Conservation (phyloP, 2,329 filamentous ascomycete genomes). For the Ophidiomyces ophidiicola region DNA sequence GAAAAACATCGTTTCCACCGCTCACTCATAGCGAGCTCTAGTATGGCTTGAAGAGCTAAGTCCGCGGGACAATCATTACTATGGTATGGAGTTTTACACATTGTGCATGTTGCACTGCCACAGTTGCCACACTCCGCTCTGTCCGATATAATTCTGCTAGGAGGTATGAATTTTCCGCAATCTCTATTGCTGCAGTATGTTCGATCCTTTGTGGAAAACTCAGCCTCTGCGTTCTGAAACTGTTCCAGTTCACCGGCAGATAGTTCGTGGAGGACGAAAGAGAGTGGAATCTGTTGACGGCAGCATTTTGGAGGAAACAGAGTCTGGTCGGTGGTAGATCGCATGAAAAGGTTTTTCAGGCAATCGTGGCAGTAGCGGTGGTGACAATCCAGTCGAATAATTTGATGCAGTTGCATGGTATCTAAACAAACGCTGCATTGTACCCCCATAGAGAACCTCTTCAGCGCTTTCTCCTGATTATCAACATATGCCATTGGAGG, state of each 20-base stretch:
- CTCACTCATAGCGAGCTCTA: conserved; percentile 52
- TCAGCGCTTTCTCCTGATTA: background rate
- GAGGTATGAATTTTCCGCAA: conserved; percentile 21
- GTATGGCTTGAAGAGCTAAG: conserved; percentile 20
- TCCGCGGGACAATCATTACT: conserved; percentile 19
- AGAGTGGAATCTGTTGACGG: conserved; percentile 16
- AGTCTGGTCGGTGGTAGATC: conserved; percentile 16
- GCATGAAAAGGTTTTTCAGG: conserved; percentile 14
- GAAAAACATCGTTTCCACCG: conserved; percentile 66
- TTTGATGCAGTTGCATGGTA: background rate
- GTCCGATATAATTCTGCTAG: conserved; percentile 13
- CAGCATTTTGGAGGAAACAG: conserved; percentile 24
- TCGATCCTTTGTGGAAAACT: conserved; percentile 17
- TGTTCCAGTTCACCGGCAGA: background rate
- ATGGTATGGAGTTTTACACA: conserved; percentile 20
- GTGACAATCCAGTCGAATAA: conserved; percentile 11
- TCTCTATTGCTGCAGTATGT: conserved; percentile 20
- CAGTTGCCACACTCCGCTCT: conserved; percentile 18
- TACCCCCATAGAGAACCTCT: background rate
- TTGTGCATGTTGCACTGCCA: conserved; percentile 16
- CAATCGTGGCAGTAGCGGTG: conserved; percentile 21
- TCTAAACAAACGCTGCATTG: conserved; percentile 4
- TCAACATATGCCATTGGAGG: background rate
- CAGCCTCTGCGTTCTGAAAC: conserved; percentile 19
- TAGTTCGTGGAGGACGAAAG: conserved; percentile 11